Conservation (phyloP, 768 basidiomycete species). For the Candolleomyces eurysporus region DNA sequence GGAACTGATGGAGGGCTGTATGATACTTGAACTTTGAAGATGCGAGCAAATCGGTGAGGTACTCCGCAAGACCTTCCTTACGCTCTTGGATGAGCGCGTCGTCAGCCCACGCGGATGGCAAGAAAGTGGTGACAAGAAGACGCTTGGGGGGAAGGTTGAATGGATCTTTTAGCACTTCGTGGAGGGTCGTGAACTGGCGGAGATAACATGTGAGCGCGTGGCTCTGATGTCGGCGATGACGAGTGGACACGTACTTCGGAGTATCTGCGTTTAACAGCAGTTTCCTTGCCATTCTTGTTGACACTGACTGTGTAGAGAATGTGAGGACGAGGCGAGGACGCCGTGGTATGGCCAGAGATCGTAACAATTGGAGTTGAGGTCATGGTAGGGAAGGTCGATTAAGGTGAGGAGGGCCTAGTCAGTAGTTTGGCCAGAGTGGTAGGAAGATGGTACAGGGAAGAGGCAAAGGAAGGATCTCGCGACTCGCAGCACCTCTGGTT, state of each 20-base stretch:
- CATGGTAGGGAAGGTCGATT: slow-evolving; percentile 13
- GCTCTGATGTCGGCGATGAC: not conserved
- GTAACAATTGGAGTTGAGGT: slow-evolving; percentile 21
- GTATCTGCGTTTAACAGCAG: slow-evolving; percentile 33
- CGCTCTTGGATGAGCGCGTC: slow-evolving; percentile 44
- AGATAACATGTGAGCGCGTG: not conserved
- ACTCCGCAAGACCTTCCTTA: slow-evolving; percentile 38
- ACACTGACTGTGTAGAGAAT: slow-evolving; percentile 43
- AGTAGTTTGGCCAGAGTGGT: not conserved
- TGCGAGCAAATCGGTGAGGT: slow-evolving; percentile 32
- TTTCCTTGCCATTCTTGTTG: slow-evolving; percentile 27
- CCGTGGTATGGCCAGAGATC: slow-evolving; percentile 43
- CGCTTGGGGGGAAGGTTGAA: slow-evolving; percentile 40
- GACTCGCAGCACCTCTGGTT: not conserved
- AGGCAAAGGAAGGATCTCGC: not conserved
- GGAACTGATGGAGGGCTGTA: slow-evolving; percentile 30
- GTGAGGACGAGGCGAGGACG: slow-evolving; percentile 47
- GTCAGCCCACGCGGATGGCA: slow-evolving; percentile 46
- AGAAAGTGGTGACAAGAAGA: slow-evolving; percentile 37
- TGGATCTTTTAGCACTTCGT: slow-evolving; percentile 20
- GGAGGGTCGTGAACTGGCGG: not conserved
- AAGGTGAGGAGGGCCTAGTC: not conserved
- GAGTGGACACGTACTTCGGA: slow-evolving; percentile 36
- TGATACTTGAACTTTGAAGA: slow-evolving; percentile 27
- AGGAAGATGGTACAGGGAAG: not conserved